Conservation (phyloP, 179 eudicot species). For the Nepenthes alata region DNA sequence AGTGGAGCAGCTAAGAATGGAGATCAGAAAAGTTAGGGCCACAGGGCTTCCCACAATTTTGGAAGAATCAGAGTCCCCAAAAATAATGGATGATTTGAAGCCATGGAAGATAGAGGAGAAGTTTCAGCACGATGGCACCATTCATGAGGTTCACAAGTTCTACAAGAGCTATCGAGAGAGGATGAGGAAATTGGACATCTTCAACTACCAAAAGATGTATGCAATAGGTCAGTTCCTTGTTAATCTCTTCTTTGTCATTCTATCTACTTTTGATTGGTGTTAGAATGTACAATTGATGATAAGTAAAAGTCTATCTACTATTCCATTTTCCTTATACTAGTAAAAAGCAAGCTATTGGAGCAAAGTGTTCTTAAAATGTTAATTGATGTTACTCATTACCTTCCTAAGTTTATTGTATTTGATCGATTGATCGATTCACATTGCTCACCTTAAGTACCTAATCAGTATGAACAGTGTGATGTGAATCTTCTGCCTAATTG, state of each 20-base stretch:
- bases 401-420: too few species aligned
- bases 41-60: slow-evolving; percentile 83
- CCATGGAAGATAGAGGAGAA: slow-evolving; percentile 90
- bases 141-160: slow-evolving; percentile 70
- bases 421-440: too few species aligned
- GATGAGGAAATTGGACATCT: slow-evolving; percentile 87
- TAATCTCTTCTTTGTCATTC: not conserved
- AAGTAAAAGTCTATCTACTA: not conserved
- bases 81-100: slow-evolving; percentile 67
- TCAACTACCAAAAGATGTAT: slow-evolving; percentile 97
- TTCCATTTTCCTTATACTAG: too few species aligned
- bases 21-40: slow-evolving; percentile 72
- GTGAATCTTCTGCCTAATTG: too few species aligned
- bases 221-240: slow-evolving; percentile 54
- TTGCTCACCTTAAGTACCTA: too few species aligned
- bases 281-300: not conserved
- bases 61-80: slow-evolving; percentile 78
- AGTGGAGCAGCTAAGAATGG: slow-evolving; percentile 84
- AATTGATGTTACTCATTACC: too few species aligned
- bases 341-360: too few species aligned
- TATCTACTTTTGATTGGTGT: not conserved
- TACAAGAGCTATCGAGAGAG: slow-evolving; percentile 82
- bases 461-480: too few species aligned
- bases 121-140: slow-evolving; percentile 34
- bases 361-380: too few species aligned